Evolutionary conservation across 2,329 filamentous ascomycete species (phyloP), one percentile per base, ranked within the genome.

Genomic region (Exophiala phaeomuriformis): DNA sequence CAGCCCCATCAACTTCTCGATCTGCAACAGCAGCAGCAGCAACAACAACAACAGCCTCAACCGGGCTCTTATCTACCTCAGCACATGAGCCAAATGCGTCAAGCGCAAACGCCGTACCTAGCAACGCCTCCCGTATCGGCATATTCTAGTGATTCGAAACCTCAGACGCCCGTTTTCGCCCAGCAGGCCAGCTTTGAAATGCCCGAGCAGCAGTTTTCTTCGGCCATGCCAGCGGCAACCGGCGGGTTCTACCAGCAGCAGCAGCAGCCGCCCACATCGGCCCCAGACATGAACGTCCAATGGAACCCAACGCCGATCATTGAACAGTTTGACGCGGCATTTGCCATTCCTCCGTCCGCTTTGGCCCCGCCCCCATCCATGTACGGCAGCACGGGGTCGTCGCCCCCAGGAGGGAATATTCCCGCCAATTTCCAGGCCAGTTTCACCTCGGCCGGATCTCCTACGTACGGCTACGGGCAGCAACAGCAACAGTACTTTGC

Each of bases 271-370:
- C 68, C 67, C 64, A 61, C 65, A 66, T 50, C 57, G 41, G 51
- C 44, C n/a, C 42, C 49, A 10, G 49, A 57, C 10, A 77, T 81
- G 10, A 49, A 57, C 8, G 77, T 81, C 45, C 71, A 77, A 78
- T 95, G 90, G 90, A 94, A 95, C 64, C 90, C 90, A 28, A 81
- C 86, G 32, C 81, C 85, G 55, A 89, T 95, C 51, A 58, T 65
- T 45, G 95, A 90, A 70, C 89, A 95, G 76, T 97, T 91, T 90
- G 90, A 95, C 71, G 84, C 86, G 66, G 90, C 91, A 61, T 97
- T 96, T 74, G 88, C 89, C 76, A 87, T 84, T 69, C 82, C 81
- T 55, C 71, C 74, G 61, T 69, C 71, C 7, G 51, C 58, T 10
- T 57, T 64, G 10, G 60, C 57, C 9, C 57, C 63, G 5, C 52